A percentile compares a stretch with the other conserved stretches of the same genome.
phyloP scores from a whole-genome alignment of 768 basidiomycete genomes.

The Chlorophyllum brunneum region DNA sequence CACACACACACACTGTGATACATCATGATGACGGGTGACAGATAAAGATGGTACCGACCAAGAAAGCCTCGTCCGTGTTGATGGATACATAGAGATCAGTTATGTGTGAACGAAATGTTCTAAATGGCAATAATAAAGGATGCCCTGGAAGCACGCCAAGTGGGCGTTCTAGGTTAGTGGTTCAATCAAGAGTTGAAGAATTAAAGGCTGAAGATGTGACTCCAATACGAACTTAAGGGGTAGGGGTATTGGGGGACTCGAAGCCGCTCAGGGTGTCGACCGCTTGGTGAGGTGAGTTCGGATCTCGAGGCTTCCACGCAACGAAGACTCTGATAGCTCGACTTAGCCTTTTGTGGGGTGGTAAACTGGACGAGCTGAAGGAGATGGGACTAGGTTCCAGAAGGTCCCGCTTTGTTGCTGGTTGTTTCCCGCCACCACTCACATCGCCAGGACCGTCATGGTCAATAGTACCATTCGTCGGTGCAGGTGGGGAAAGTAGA shows the following conservation, averaged over 20 bases:
- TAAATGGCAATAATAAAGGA: too few relatives aligned
- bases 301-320: slow-evolving; percentile 45
- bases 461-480: neutral
- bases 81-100: too few relatives aligned
- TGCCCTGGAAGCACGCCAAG: too few relatives aligned
- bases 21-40: too few relatives aligned
- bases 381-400: slow-evolving; percentile 6
- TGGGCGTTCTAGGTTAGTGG: too few relatives aligned
- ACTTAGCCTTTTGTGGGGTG: slow-evolving; percentile 41
- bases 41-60: too few relatives aligned
- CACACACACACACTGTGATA: too few relatives aligned
- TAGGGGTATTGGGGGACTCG: neutral
- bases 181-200: too few relatives aligned
- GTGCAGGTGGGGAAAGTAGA: neutral
- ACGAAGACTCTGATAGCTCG: slow-evolving; percentile 51
- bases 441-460: neutral
- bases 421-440: slow-evolving; percentile 3
- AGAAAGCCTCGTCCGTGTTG: too few relatives aligned
- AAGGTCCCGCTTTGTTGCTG: slow-evolving; percentile 5
- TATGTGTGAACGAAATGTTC: too few relatives aligned
- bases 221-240: too few relatives aligned
- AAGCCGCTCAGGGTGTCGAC: neutral
- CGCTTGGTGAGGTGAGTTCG: slow-evolving; percentile 8
- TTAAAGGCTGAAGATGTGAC: too few relatives aligned
- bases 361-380: slow-evolving; percentile 16